A percentile compares a stretch with the other conserved stretches of the same genome.
Evolutionary conservation across 1,139 yeast genomes (phyloP).

Genomic region (Debaryomycetaceae sp.): DNA sequence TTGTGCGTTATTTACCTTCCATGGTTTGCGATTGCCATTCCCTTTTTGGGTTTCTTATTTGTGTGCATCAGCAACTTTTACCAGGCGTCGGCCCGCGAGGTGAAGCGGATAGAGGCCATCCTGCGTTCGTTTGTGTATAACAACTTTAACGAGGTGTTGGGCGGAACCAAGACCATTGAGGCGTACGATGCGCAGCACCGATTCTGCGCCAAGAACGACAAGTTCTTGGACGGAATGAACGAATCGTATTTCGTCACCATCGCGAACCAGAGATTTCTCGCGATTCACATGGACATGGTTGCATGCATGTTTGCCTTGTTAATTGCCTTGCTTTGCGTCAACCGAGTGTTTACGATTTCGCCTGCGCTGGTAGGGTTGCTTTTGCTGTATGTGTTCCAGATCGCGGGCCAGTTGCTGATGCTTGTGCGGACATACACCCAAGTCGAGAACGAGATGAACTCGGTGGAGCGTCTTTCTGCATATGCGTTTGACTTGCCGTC

Average conservation of each 20-base stretch:
- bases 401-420: conserved; percentile 38
- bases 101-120: conserved; percentile 71
- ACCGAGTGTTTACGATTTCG: conserved; percentile 47
- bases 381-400: conserved; percentile 44
- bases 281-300: conserved; percentile 45
- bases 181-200: conserved; percentile 42
- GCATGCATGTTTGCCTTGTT: conserved; percentile 30
- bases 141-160: conserved; percentile 64
- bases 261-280: conserved; percentile 74
- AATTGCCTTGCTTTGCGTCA: conserved; percentile 50
- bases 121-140: conserved; percentile 70
- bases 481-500: conserved; percentile 44
- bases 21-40: conserved; percentile 39
- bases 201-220: conserved; percentile 41
- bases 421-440: conserved; percentile 48
- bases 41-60: conserved; percentile 25
- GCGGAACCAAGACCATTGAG: conserved; percentile 62
- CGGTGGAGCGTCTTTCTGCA: conserved; percentile 70
- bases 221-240: conserved; percentile 50
- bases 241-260: conserved; percentile 59
- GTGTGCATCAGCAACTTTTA: conserved; percentile 34
- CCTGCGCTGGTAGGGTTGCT: conserved; percentile 67
- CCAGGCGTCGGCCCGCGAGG: conserved; percentile 68
- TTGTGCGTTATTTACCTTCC: conserved; percentile 66
- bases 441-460: conserved; percentile 73